A percentile compares a stretch with the other conserved stretches of the same genome.
Conservation (phyloP, 148 eudicot species). For the Chenopodium formosanum region DNA sequence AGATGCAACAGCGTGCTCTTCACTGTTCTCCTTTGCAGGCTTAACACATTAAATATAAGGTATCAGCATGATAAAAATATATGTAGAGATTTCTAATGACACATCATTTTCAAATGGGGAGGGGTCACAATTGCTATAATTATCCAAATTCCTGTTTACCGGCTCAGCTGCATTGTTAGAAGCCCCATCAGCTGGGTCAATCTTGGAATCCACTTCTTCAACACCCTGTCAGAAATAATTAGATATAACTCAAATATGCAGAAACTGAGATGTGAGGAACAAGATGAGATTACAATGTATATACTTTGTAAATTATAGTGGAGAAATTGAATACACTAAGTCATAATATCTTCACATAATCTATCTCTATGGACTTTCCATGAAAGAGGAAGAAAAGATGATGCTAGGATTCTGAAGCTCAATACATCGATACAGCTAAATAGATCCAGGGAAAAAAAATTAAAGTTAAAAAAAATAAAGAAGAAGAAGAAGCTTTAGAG, state of each 20-base stretch:
- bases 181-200: slow-evolving; percentile 40
- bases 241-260: slow-evolving; percentile 10
- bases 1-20: slow-evolving; percentile 35
- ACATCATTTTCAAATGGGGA: neutral
- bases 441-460: neutral
- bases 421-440: neutral
- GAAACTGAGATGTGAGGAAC: slow-evolving; percentile 1
- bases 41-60: slow-evolving; percentile 21
- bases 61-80: slow-evolving; percentile 5
- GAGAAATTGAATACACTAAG: neutral
- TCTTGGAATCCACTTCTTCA: slow-evolving; percentile 39
- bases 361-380: neutral
- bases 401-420: neutral
- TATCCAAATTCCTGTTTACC: slow-evolving; percentile 26
- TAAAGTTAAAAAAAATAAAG: too few relatives aligned
- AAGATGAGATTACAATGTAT: neutral
- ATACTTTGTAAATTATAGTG: neutral
- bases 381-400: neutral
- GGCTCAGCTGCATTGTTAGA: slow-evolving; percentile 37
- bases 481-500: neutral
- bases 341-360: neutral
- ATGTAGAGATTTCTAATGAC: neutral
- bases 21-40: slow-evolving; percentile 40
- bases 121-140: neutral
- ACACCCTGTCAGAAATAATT: slow-evolving; percentile 38